Percentiles rank a stretch among this genome's conserved stretches.
Evolutionary conservation across 2,329 filamentous ascomycete species (phyloP).

Genomic region (Fusarium newnesense): DNA sequence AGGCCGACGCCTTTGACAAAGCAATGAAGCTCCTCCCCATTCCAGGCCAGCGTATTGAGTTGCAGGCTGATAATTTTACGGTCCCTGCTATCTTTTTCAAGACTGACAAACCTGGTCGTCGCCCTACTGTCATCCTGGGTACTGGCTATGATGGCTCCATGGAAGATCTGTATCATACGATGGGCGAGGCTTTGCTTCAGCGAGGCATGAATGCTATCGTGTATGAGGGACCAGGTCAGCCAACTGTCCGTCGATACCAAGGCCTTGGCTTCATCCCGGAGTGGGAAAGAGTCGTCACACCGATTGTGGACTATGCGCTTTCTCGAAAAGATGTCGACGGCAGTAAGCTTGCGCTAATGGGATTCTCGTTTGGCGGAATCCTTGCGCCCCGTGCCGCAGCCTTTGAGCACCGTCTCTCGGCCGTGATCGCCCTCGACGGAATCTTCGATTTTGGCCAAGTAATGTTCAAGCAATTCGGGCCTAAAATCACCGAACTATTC

Average conservation of each 20-base stretch:
- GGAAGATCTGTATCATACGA: conserved; percentile 55
- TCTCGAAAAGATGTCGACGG: conserved; percentile 45
- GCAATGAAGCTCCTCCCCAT: conserved; percentile 50
- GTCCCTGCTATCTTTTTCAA: conserved; percentile 52
- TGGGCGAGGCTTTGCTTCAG: conserved; percentile 48
- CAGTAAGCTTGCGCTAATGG: conserved; percentile 50
- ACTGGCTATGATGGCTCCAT: conserved; percentile 57
- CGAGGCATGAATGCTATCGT: conserved; percentile 57
- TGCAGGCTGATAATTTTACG: conserved; percentile 46
- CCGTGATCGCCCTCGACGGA: conserved; percentile 35
- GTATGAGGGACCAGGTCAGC: conserved; percentile 60
- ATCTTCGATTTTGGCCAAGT: conserved; percentile 3
- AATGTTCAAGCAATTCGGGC: not conserved
- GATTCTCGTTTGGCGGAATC: conserved; percentile 55
- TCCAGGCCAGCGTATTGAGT: conserved; percentile 49
- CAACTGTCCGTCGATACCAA: conserved; percentile 53
- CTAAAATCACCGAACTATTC: not conserved
- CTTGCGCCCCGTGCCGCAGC: conserved; percentile 55
- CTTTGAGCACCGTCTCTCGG: conserved; percentile 55
- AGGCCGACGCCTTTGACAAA: conserved; percentile 51
- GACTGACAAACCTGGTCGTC: conserved; percentile 28
- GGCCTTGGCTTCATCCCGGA: conserved; percentile 55
- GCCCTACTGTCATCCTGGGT: conserved; percentile 54
- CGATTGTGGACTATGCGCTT: conserved; percentile 53
- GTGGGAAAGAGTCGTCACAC: conserved; percentile 55